These are phyloP conservation scores for Glycyrrhiza uralensis DNA, from an alignment of 306 rosid species.

Conservation along the genomic window DNA sequence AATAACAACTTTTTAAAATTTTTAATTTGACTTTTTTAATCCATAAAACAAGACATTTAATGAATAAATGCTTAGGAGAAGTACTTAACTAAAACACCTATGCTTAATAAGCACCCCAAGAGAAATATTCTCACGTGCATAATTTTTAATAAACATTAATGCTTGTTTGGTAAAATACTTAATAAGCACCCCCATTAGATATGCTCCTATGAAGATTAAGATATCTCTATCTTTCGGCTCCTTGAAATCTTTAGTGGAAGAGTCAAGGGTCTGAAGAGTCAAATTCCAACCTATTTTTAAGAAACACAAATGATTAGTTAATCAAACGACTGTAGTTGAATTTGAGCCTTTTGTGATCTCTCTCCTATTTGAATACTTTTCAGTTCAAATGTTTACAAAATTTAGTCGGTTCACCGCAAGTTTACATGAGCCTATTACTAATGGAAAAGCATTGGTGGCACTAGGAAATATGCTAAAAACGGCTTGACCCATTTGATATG, in stretches of 20 bases:
- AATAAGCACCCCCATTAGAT: too few species aligned
- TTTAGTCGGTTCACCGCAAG: conserved; percentile 22
- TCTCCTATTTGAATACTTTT: conserved; percentile 22
- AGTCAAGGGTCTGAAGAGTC: conserved; percentile 61
- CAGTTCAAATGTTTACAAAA: background rate
- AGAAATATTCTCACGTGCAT: too few species aligned
- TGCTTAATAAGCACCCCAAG: too few species aligned
- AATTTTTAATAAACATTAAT: too few species aligned
- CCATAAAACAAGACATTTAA: too few species aligned
- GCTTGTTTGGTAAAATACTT: too few species aligned
- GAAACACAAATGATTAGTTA: conserved; percentile 39
- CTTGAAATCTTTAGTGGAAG: conserved; percentile 56
- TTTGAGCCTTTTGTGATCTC: conserved; percentile 20
- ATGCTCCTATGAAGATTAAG: too few species aligned
- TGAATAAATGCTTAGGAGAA: too few species aligned
- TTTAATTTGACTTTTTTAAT: too few species aligned
- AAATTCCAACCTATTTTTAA: conserved; percentile 39
- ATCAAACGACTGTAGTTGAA: conserved; percentile 28
- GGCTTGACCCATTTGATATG: conserved; percentile 65
- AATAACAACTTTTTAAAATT: too few species aligned
- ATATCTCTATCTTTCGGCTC: conserved; percentile 34
- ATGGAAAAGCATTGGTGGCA: conserved; percentile 25
- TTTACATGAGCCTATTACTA: conserved; percentile 37
- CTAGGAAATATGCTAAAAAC: conserved; percentile 43
- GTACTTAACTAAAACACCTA: too few species aligned